Conservation (phyloP, 2,329 filamentous ascomycete species). For the Incumbomyces lentus region DNA sequence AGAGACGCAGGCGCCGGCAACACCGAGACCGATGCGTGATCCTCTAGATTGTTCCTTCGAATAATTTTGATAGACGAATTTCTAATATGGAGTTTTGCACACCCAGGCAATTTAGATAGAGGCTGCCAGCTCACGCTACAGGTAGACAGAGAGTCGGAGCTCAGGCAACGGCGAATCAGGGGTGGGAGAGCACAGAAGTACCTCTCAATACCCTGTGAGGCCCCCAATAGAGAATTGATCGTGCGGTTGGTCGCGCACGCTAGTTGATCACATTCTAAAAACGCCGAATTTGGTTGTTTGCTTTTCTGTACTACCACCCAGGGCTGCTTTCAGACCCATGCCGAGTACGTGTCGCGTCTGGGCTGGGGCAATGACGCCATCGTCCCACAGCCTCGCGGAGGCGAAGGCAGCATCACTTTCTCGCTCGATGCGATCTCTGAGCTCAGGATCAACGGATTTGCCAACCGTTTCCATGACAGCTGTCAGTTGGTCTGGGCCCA, state of each 20-base stretch:
- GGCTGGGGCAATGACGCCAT: conserved; percentile 68
- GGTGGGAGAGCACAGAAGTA: background rate
- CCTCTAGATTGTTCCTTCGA: conserved; percentile 11
- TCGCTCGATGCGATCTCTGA: conserved; percentile 74
- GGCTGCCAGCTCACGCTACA: conserved; percentile 3
- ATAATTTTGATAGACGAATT: background rate
- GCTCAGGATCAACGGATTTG: conserved; percentile 64
- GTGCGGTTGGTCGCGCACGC: background rate
- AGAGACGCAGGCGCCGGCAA: conserved; percentile 24
- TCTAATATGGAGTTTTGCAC: background rate
- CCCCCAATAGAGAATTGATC: background rate
- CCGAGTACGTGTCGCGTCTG: conserved; percentile 65
- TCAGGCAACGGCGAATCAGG: background rate
- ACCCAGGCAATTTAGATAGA: background rate
- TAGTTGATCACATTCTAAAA: conserved; percentile 59
- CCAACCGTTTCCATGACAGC: conserved; percentile 94
- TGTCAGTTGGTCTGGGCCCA: conserved; percentile 69
- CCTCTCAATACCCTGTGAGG: background rate
- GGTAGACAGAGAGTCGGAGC: background rate
- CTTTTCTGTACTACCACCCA: conserved; percentile 54
- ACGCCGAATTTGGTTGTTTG: conserved; percentile 63
- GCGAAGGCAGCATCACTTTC: conserved; percentile 87
- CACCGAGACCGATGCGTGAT: conserved; percentile 26
- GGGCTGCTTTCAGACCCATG: conserved; percentile 59
- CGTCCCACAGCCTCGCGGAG: conserved; percentile 82